phyloP scores from a whole-genome alignment of 148 eudicot genomes.

The Chenopodium suecicum region DNA sequence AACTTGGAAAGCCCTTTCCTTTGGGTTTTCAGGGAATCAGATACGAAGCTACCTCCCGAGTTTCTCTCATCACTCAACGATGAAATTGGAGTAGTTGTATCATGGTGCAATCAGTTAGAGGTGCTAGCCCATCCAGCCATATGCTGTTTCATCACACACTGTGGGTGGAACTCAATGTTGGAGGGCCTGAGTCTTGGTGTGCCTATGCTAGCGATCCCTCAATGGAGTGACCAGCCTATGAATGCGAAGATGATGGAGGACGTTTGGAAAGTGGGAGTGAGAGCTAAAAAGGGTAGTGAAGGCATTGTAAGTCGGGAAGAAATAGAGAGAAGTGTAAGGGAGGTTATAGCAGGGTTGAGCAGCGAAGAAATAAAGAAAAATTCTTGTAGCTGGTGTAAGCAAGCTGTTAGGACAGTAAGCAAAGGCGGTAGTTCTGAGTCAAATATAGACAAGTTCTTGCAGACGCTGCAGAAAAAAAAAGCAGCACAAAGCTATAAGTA shows the following conservation, averaged over 20 bases:
- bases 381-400: slow-evolving; percentile 21
- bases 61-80: slow-evolving; percentile 15
- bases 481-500: neutral
- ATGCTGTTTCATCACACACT: slow-evolving; percentile 34
- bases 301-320: slow-evolving; percentile 26
- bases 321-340: slow-evolving; percentile 15
- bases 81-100: slow-evolving; percentile 21
- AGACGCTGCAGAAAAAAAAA: slow-evolving; percentile 19
- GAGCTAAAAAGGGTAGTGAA: slow-evolving; percentile 21
- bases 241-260: slow-evolving; percentile 35
- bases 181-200: slow-evolving; percentile 34
- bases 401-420: slow-evolving; percentile 22
- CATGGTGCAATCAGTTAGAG: slow-evolving; percentile 37
- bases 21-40: slow-evolving; percentile 34
- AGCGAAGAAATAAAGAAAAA: slow-evolving; percentile 15
- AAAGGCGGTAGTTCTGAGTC: slow-evolving; percentile 31
- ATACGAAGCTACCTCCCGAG: slow-evolving; percentile 22
- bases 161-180: slow-evolving; percentile 35
- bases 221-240: slow-evolving; percentile 33
- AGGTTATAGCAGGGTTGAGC: slow-evolving; percentile 26
- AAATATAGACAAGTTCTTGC: slow-evolving; percentile 20
- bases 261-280: slow-evolving; percentile 32
- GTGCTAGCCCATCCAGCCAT: slow-evolving; percentile 35
- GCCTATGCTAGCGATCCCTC: slow-evolving; percentile 37
- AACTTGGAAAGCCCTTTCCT: slow-evolving; percentile 20